Evolutionary conservation across 139 green algal species (phyloP).

Genomic region (Dunaliella sp.): DNA sequence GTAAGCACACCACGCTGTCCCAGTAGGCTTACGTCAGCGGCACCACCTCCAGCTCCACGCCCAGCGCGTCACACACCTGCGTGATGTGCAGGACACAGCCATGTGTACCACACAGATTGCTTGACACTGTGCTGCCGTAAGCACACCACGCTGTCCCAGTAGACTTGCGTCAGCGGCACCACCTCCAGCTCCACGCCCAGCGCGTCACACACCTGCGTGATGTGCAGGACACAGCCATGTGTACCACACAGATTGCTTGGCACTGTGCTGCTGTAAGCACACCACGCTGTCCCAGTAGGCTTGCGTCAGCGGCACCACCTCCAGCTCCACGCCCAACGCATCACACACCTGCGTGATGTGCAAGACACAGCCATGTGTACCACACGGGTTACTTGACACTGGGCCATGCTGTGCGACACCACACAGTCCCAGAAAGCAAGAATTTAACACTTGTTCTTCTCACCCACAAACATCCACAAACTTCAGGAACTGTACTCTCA

Average conservation of each 20-base stretch:
- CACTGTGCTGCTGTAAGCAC: too few species aligned
- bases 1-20: slow-evolving; percentile 87
- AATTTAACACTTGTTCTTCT: too few species aligned
- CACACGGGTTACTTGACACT: too few species aligned
- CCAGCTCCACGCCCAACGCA: slow-evolving; percentile 64
- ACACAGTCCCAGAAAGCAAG: slow-evolving; percentile 94
- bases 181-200: slow-evolving; percentile 68
- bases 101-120: too few species aligned
- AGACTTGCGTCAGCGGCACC: slow-evolving; percentile 52
- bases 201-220: slow-evolving; percentile 73
- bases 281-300: slow-evolving; percentile 94
- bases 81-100: too few species aligned
- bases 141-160: slow-evolving; percentile 93
- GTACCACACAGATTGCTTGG: too few species aligned
- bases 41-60: slow-evolving; percentile 66
- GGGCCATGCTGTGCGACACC: too few species aligned
- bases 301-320: slow-evolving; percentile 34
- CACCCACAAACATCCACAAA: too few species aligned
- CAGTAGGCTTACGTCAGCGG: slow-evolving; percentile 75
- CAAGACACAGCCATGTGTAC: too few species aligned
- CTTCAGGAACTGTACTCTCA: too few species aligned
- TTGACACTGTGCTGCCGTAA: too few species aligned
- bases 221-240: too few species aligned
- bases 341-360: slow-evolving; percentile 83
- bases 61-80: slow-evolving; percentile 69